These are phyloP conservation scores for Penicillium pancosmium DNA, from an alignment of 495 filamentous ascomycete species.

Conservation along the genomic window DNA sequence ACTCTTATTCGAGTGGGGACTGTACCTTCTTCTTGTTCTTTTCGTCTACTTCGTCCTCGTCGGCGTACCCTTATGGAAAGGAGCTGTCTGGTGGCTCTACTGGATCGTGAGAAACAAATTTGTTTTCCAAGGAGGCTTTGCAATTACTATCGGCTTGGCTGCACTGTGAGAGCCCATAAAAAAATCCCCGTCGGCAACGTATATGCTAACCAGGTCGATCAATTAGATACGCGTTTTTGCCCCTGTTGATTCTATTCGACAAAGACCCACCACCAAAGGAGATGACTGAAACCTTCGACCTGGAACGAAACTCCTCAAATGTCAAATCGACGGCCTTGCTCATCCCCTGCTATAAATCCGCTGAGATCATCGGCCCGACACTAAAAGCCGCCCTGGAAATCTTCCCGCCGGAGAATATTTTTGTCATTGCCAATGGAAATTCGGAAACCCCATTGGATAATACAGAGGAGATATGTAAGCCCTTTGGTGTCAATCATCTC, in stretches of 20 bases:
- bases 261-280: slow-evolving; percentile 26
- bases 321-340: slow-evolving; percentile 43
- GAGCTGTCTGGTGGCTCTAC: slow-evolving; percentile 45
- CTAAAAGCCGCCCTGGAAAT: slow-evolving; percentile 48
- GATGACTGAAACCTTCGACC: slow-evolving; percentile 4
- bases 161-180: slow-evolving; percentile 28
- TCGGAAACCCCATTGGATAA: slow-evolving; percentile 42
- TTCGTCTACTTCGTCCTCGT: slow-evolving; percentile 46
- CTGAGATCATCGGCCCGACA: slow-evolving; percentile 42
- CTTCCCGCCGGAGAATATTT: slow-evolving; percentile 48
- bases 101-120: slow-evolving; percentile 40
- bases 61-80: slow-evolving; percentile 46
- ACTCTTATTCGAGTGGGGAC: slow-evolving; percentile 37
- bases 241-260: slow-evolving; percentile 43
- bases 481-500: slow-evolving; percentile 43
- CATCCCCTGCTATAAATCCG: slow-evolving; percentile 54
- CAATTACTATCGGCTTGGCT: slow-evolving; percentile 39
- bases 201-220: neutral
- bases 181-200: neutral
- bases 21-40: slow-evolving; percentile 33
- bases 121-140: slow-evolving; percentile 37
- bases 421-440: slow-evolving; percentile 49
- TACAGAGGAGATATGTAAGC: slow-evolving; percentile 48
- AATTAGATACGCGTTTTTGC: slow-evolving; percentile 41
- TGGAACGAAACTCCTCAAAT: slow-evolving; percentile 20